These are phyloP conservation scores for Taiozyma sp. DNA, from an alignment of 1,139 yeast species.

Conservation along the genomic window DNA sequence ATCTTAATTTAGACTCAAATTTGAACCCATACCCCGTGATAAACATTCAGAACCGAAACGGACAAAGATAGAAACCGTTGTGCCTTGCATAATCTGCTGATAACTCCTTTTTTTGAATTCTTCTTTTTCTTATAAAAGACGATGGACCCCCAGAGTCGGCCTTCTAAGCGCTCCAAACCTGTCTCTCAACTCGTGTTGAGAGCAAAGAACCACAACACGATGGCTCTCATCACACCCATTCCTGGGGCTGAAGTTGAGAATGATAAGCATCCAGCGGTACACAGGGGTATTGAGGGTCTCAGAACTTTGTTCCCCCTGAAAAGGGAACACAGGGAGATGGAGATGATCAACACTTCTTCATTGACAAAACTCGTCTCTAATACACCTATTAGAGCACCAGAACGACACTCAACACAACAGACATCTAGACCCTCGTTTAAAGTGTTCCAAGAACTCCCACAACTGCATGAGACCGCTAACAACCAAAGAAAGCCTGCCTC, in stretches of 20 bases:
- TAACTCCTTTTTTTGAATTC: neutral
- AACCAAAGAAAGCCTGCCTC: neutral
- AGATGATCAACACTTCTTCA: neutral
- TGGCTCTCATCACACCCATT: neutral
- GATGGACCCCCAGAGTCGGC: neutral
- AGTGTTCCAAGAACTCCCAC: neutral
- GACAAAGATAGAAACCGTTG: neutral
- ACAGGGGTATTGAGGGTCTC: neutral
- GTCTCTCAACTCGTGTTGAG: neutral
- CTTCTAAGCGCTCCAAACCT: neutral
- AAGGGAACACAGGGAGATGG: neutral
- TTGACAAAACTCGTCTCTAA: neutral
- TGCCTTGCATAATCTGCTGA: neutral
- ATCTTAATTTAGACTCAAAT: neutral
- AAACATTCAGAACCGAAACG: neutral
- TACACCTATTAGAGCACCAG: neutral
- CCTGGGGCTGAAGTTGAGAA: neutral
- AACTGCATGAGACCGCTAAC: neutral
- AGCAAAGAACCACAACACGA: neutral
- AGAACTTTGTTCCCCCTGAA: neutral
- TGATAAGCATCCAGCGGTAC: neutral
- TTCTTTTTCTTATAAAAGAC: neutral
- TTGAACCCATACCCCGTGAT: neutral
- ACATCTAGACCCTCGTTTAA: neutral
- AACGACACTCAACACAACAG: neutral